phyloP scores from a whole-genome alignment of 192 early-diverging fungal species.

The Piromyces finnis region DNA sequence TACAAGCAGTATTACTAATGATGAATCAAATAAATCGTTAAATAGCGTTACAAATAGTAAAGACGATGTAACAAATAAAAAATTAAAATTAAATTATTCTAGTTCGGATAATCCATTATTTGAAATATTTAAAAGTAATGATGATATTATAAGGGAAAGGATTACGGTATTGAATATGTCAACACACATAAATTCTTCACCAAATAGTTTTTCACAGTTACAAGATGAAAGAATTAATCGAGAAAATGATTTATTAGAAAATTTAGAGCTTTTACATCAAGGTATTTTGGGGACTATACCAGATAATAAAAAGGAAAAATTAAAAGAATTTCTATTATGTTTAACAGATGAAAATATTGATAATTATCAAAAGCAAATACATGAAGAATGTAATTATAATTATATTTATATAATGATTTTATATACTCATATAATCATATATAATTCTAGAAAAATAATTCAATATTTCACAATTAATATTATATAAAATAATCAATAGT shows the following conservation, averaged over 20 bases:
- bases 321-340: not conserved
- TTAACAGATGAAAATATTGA: not conserved
- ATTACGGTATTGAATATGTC: not conserved
- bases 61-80: no score
- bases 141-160: not conserved
- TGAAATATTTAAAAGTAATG: not conserved
- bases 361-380: not conserved
- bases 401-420: no score
- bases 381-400: not conserved
- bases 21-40: not conserved
- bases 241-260: not conserved
- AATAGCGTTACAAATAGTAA: not conserved
- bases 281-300: not conserved
- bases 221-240: not conserved
- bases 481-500: no score
- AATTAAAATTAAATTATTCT: not conserved
- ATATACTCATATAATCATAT: no score
- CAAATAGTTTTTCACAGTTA: not conserved
- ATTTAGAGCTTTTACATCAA: not conserved
- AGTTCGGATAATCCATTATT: not conserved
- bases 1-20: not conserved
- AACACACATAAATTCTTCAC: not conserved
- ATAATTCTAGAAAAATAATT: no score
- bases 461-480: no score
- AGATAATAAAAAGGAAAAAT: not conserved